Evolutionary conservation across 441 rosid genomes (phyloP).

Genomic region (Adansonia rubrostipa): DNA sequence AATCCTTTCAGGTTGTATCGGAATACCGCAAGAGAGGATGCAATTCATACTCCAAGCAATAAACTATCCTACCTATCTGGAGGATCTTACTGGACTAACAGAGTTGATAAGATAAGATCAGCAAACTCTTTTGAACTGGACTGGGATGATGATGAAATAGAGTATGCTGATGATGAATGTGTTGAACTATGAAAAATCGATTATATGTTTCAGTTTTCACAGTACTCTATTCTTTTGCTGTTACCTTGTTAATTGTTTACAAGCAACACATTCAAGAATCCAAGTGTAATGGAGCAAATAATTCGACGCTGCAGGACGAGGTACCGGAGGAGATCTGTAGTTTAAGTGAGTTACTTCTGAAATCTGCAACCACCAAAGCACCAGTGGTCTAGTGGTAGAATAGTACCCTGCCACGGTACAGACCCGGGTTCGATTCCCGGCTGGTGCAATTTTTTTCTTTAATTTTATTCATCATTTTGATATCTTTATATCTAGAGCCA

Average conservation of each 20-base stretch:
- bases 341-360: no score
- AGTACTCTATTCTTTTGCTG: not conserved
- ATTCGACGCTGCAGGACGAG: slow-evolving; percentile 10
- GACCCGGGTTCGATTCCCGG: slow-evolving; percentile 88
- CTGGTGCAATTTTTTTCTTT: slow-evolving; percentile 33
- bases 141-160: slow-evolving; percentile 64
- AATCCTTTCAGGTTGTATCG: slow-evolving; percentile 65
- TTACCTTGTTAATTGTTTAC: not conserved
- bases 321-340: no score
- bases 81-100: slow-evolving; percentile 89
- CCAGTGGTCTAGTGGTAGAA: slow-evolving; percentile 86
- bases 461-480: no score
- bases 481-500: not conserved
- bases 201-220: not conserved
- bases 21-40: slow-evolving; percentile 69
- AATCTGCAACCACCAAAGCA: slow-evolving; percentile 4
- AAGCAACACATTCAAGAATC: no score
- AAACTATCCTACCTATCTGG: slow-evolving; percentile 92
- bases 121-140: slow-evolving; percentile 69
- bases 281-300: not conserved
- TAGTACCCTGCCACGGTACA: slow-evolving; percentile 88
- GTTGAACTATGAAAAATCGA: slow-evolving; percentile 44
- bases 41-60: slow-evolving; percentile 81
- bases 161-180: slow-evolving; percentile 36
- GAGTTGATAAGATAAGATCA: slow-evolving; percentile 77